Evolutionary conservation across 2,329 filamentous ascomycete species (phyloP), one percentile per base, ranked within the genome.

Genomic region (Cercospora sojina): DNA sequence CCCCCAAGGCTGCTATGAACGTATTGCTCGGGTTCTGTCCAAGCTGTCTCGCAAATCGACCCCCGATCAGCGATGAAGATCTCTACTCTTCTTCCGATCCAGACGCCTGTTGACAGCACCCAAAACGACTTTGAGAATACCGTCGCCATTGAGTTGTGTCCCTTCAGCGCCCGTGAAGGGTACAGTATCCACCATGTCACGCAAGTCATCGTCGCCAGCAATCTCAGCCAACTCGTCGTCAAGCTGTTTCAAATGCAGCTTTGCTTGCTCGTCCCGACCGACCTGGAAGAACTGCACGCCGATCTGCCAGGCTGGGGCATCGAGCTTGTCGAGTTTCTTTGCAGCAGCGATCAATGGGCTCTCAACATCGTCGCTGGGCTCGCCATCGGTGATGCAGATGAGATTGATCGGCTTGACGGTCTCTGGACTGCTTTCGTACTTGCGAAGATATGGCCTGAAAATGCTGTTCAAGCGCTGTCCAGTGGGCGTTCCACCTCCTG

Each of bases 211-310:
- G 31, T 84, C 80, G 27, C 83, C 80, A n/a, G 79, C 74, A 31
- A 86, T 74, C 49, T 85, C 82, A 1, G 79, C 81, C 38, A 95
- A 80, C 3, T 85, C 85, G 76, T 97, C 91, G 75, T 98, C 94
- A 7, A 98, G 83, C 56, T 88, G 83, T 71, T 85, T 81, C 43
- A 98, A 82, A 64, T 90, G 87, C 70, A 83, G 79, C 1, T 84
- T 83, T 0, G 93, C 94, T 0, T 79, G 81, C 0, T 80, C 75
- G 72, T 96, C 91, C 59, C 86, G 84, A 64, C 95, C 94, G 53
- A 98, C 91, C 79, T 97, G 94, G 83, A 98, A 96, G 82, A 98
- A 98, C 78, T 98, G 94, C 64, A 98, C 87, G 35, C 94, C 94
- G 8, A 97, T 83, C 80, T 98, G 95, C 83, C 91, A 91, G 0